These are phyloP conservation scores for Ganoderma sinense DNA, from an alignment of 1,284 basidiomycete genomes.

Conservation along the genomic window DNA sequence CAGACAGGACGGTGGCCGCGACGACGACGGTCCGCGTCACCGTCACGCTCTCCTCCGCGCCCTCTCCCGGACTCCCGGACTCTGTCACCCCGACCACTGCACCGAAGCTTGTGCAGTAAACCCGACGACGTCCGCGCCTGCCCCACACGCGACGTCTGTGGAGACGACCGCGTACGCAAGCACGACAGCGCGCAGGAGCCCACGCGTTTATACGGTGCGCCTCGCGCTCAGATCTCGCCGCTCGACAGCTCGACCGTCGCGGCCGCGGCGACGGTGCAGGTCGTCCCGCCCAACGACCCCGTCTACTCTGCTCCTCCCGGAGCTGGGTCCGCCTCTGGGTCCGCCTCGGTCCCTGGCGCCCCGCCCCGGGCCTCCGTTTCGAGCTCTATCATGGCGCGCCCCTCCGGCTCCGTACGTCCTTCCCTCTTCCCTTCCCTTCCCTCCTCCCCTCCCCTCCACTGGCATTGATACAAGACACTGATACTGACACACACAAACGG, in stretches of 20 bases:
- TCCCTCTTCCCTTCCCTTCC: no score
- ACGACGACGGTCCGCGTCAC: slow-evolving; percentile 2
- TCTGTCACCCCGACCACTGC: neutral
- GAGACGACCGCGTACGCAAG: neutral
- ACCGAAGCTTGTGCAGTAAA: neutral
- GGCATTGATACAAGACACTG: no score
- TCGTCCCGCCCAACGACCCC: neutral
- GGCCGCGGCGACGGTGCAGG: neutral
- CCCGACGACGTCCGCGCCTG: neutral
- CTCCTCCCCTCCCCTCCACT: no score
- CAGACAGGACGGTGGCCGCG: neutral
- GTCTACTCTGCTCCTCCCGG: neutral
- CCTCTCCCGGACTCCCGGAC: neutral
- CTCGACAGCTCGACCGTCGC: neutral
- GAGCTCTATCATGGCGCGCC: neutral
- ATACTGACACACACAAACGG: no score
- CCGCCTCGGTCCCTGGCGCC: neutral
- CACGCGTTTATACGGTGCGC: neutral
- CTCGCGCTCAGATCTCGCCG: neutral
- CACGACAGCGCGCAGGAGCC: neutral
- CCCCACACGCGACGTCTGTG: neutral
- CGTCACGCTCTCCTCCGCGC: neutral
- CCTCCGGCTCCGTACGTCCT: neutral
- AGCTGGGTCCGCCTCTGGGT: no score
- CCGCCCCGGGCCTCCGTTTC: no score